phyloP scores from a whole-genome alignment of 345 rosid genomes.

The Euphorbia peplus region DNA sequence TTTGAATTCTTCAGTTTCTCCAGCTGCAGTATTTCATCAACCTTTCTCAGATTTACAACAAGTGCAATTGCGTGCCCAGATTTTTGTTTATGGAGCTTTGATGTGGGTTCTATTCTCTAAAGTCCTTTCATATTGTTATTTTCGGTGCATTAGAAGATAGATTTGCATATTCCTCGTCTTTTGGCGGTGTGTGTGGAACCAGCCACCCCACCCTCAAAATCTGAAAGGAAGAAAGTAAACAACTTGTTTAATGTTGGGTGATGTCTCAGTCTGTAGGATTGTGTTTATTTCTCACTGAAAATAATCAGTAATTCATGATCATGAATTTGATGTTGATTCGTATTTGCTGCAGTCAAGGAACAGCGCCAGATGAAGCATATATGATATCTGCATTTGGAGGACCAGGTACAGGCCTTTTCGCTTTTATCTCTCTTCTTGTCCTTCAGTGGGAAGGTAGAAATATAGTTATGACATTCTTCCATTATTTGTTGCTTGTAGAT shows the following conservation, averaged over 20 bases:
- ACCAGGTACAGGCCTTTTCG: slow-evolving; percentile 46
- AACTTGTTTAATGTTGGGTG: not conserved
- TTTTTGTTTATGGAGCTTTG: slow-evolving; percentile 93
- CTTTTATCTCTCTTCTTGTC: not conserved
- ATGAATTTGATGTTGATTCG: slow-evolving; percentile 2
- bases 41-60: slow-evolving; percentile 96
- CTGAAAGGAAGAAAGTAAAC: not conserved
- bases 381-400: slow-evolving; percentile 99
- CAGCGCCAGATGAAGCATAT: slow-evolving; percentile 88
- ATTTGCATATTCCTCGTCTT: slow-evolving; percentile 1
- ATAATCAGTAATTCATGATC: not conserved
- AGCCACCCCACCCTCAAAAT: not conserved
- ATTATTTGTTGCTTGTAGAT: slow-evolving; percentile 44
- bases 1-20: slow-evolving; percentile 57
- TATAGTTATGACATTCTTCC: slow-evolving; percentile 15
- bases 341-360: slow-evolving; percentile 70
- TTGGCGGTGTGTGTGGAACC: not conserved
- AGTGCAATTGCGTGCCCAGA: slow-evolving; percentile 98
- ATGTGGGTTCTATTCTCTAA: slow-evolving; percentile 53
- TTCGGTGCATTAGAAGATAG: not conserved
- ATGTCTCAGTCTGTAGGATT: not conserved
- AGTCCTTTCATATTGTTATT: not conserved
- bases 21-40: slow-evolving; percentile 58
- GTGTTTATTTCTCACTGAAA: not conserved
- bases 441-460: not conserved